Conservation (phyloP, 192 early-diverging fungal genomes). For the Chytriomyces sp. region DNA sequence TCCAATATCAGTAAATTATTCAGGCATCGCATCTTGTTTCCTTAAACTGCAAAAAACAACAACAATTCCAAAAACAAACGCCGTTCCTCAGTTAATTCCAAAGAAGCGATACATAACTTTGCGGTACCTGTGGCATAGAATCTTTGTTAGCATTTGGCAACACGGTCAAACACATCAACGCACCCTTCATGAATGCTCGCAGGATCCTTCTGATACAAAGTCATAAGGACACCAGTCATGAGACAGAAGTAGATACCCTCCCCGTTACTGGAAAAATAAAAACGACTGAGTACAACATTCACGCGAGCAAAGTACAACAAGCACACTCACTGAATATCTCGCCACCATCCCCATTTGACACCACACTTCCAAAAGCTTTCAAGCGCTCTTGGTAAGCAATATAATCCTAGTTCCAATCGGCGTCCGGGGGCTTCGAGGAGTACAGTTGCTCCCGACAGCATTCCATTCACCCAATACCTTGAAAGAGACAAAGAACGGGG, state of each 20-base stretch:
- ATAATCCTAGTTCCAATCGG: constrained; percentile 78
- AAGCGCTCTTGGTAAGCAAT: constrained; percentile 79
- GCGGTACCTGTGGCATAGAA: constrained; percentile 57
- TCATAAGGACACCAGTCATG: constrained; percentile 80
- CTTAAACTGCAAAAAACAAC: no score
- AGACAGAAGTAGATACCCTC: constrained; percentile 75
- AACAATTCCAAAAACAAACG: no score
- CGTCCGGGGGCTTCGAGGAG: constrained; percentile 62
- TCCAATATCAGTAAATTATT: no score
- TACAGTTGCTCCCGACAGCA: constrained; percentile 69
- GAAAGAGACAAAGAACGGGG: not conserved
- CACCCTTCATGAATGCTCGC: constrained; percentile 67
- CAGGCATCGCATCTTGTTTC: no score
- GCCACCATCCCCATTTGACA: constrained; percentile 60
- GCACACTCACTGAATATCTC: constrained; percentile 52
- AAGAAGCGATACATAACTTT: constrained; percentile 80
- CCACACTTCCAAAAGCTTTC: constrained; percentile 73
- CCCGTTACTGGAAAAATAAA: constrained; percentile 44
- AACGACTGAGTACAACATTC: not conserved
- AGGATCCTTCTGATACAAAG: constrained; percentile 79
- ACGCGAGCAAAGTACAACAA: not conserved
- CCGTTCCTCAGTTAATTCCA: constrained; percentile 66
- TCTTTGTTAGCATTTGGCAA: not conserved
- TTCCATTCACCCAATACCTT: constrained; percentile 52
- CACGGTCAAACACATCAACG: not conserved